phyloP scores from a whole-genome alignment of 139 green algal genomes.

The Dunaliella primolecta region DNA sequence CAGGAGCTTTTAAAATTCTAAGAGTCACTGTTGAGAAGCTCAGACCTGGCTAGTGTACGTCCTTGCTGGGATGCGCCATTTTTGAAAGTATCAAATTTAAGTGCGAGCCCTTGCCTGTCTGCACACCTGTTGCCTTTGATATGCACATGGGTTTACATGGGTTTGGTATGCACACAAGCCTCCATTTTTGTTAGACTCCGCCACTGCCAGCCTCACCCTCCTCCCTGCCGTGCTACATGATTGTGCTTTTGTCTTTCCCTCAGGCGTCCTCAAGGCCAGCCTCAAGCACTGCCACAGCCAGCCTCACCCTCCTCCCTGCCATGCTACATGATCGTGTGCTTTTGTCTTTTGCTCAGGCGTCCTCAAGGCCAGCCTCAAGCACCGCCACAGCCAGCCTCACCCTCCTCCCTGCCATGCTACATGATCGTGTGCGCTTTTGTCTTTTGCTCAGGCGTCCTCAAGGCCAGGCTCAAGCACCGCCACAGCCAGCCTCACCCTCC shows the following conservation, averaged over 20 bases:
- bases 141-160: no score
- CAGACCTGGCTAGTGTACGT: no score
- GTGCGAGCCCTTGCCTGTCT: no score
- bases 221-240: not conserved
- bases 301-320: not conserved
- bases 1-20: no score
- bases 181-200: no score
- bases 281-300: not conserved
- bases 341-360: not conserved
- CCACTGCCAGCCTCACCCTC: not conserved
- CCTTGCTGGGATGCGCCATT: no score
- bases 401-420: not conserved
- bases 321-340: not conserved
- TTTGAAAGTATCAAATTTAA: no score
- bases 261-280: not conserved
- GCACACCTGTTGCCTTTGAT: no score
- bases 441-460: no score
- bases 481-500: not conserved
- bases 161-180: no score
- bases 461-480: not conserved
- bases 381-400: not conserved
- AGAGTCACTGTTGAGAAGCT: no score
- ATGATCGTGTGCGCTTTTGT: not conserved
- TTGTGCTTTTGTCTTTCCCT: not conserved
- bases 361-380: not conserved